Conservation (phyloP, 495 filamentous ascomycete species). For the Parmelia sp. region DNA sequence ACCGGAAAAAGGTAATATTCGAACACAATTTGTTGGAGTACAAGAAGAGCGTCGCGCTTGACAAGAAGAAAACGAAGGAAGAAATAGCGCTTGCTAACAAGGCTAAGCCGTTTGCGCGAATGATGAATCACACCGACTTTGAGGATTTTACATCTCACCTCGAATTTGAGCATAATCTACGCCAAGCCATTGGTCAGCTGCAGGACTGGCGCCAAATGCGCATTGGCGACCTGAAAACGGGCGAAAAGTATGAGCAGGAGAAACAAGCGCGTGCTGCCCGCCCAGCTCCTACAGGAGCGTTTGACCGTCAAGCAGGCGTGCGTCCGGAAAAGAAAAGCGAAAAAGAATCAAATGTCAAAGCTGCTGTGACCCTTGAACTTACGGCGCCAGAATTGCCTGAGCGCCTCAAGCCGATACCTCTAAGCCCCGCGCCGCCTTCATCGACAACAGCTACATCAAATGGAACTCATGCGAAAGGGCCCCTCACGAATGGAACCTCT, state of each 20-base stretch:
- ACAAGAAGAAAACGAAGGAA: conserved; percentile 95
- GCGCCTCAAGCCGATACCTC: conserved; percentile 40
- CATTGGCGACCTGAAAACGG: conserved; percentile 74
- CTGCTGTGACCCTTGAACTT: conserved; percentile 59
- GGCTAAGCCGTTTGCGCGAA: conserved; percentile 88
- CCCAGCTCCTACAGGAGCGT: conserved; percentile 62
- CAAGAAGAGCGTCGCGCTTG: conserved; percentile 71
- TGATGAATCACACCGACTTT: conserved; percentile 93
- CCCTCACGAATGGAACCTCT: conserved; percentile 37
- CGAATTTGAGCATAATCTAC: conserved; percentile 82
- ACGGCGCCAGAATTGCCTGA: conserved; percentile 70
- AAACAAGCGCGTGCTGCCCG: conserved; percentile 71
- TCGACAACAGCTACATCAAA: conserved; percentile 35
- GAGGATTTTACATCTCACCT: conserved; percentile 75
- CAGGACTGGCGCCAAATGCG: conserved; percentile 88
- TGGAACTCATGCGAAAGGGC: conserved; percentile 24
- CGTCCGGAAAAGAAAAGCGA: conserved; percentile 42
- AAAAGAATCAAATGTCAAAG: conserved; percentile 37
- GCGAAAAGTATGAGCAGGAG: conserved; percentile 92
- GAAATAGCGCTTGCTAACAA: conserved; percentile 85
- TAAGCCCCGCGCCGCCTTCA: conserved; percentile 19
- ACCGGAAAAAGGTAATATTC: conserved; percentile 94
- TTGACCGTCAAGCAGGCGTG: conserved; percentile 68
- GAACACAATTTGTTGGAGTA: conserved; percentile 92
- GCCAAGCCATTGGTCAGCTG: conserved; percentile 81